phyloP scores from a whole-genome alignment of 2,329 filamentous ascomycete genomes.

The Trichoderma arundinaceum region DNA sequence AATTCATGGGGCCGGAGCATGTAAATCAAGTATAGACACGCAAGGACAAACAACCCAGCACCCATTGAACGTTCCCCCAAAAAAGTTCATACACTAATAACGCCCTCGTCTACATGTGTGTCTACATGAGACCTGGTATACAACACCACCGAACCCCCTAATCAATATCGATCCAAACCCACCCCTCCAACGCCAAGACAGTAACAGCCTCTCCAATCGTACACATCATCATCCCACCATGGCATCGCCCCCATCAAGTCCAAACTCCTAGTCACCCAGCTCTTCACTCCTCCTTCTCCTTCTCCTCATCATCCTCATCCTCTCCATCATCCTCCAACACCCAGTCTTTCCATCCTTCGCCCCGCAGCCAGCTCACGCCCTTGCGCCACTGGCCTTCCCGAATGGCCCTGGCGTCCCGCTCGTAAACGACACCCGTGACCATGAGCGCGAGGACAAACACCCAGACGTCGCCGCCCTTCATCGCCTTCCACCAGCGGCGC shows the following conservation, averaged over 20 bases:
- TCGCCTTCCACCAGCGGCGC: constrained; percentile 82
- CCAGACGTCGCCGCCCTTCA: constrained; percentile 82
- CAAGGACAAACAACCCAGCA: background rate
- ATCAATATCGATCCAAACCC: background rate
- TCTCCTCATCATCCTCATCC: constrained; percentile 47
- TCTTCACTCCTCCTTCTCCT: constrained; percentile 37
- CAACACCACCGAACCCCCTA: constrained; percentile 1
- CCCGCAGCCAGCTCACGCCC: constrained; percentile 73
- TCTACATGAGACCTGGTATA: constrained; percentile 7
- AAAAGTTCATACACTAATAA: background rate
- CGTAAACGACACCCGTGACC: constrained; percentile 77
- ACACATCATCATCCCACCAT: background rate
- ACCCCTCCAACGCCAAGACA: constrained; percentile 12
- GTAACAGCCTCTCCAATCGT: constrained; percentile 7
- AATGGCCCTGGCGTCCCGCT: constrained; percentile 71
- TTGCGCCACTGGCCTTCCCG: constrained; percentile 72
- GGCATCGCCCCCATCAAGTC: no score
- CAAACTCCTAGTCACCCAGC: background rate
- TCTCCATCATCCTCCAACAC: constrained; percentile 58
- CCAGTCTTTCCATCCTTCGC: constrained; percentile 77
- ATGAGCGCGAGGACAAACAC: constrained; percentile 82
- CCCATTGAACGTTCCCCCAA: background rate
- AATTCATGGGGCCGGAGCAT: background rate
- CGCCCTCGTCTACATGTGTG: constrained; percentile 10
- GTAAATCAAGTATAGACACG: background rate